Evolutionary conservation across 441 rosid genomes (phyloP).

Genomic region (Pelargonium citronellum): DNA sequence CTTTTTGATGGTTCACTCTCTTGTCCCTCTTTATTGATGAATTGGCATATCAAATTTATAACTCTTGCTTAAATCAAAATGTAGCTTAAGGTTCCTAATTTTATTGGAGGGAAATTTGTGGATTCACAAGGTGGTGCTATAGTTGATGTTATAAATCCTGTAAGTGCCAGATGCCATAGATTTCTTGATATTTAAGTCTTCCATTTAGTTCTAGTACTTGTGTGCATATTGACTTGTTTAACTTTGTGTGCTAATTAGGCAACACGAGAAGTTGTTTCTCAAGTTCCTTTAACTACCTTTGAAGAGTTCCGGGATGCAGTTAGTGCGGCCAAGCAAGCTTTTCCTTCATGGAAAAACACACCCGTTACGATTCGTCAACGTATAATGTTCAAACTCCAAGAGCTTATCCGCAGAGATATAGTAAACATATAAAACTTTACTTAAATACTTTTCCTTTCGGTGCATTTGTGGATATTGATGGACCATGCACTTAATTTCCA

Average conservation of each 20-base stretch:
- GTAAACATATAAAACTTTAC: conserved; percentile 24
- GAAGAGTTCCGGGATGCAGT: conserved; percentile 61
- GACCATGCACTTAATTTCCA: conserved; percentile 20
- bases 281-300: conserved; percentile 43
- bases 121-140: conserved; percentile 35
- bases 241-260: conserved; percentile 32
- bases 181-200: background rate
- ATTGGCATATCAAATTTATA: conserved; percentile 9
- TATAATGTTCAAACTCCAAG: conserved; percentile 58
- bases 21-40: conserved; percentile 4
- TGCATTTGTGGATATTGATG: conserved; percentile 12
- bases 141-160: conserved; percentile 53
- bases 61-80: conserved; percentile 4
- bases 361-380: conserved; percentile 47
- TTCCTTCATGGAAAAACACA: conserved; percentile 47
- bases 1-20: background rate
- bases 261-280: conserved; percentile 54
- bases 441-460: conserved; percentile 1
- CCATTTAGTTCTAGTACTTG: conserved; percentile 3
- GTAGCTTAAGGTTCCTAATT: conserved; percentile 42
- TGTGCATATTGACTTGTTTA: background rate
- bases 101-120: conserved; percentile 52
- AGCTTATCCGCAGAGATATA: conserved; percentile 51
- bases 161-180: conserved; percentile 27
- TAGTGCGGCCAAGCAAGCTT: conserved; percentile 50